Percentiles rank a stretch among this genome's conserved stretches.
Conservation (phyloP, 257 asterid genomes). For the Solanum phureja region DNA sequence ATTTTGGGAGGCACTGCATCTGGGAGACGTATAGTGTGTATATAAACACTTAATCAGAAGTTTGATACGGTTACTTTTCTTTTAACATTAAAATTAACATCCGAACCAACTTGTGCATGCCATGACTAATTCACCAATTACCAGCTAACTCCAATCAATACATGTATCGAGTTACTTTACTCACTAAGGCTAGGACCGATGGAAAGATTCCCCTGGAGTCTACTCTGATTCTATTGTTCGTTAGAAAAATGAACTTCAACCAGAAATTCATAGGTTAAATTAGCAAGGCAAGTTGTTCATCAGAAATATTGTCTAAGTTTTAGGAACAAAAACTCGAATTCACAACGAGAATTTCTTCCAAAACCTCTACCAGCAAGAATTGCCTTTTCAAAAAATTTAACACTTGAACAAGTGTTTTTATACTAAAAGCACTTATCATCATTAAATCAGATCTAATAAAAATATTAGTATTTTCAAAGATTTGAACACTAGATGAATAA, state of each 20-base stretch:
- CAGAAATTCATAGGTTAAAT: not conserved
- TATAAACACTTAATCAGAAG: not conserved
- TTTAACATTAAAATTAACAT: not conserved
- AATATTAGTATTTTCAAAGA: not conserved
- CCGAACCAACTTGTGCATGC: not conserved
- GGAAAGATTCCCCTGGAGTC: not conserved
- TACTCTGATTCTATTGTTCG: not conserved
- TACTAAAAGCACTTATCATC: not conserved
- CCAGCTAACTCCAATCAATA: not conserved
- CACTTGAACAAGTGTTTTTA: not conserved
- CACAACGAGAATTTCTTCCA: not conserved
- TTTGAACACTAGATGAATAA: not conserved
- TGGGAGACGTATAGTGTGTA: not conserved
- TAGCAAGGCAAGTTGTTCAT: not conserved
- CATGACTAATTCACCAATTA: not conserved
- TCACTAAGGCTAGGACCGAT: not conserved
- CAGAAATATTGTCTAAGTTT: not conserved
- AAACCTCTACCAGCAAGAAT: not conserved
- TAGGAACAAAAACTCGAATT: not conserved
- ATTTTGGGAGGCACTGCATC: not conserved
- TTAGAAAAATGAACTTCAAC: not conserved
- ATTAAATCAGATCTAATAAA: not conserved
- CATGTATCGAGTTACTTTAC: not conserved
- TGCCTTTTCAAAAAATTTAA: not conserved
- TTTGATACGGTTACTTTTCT: not conserved